Conservation (phyloP, 1,139 yeast genomes). For the Diutina pseudorugosa region DNA sequence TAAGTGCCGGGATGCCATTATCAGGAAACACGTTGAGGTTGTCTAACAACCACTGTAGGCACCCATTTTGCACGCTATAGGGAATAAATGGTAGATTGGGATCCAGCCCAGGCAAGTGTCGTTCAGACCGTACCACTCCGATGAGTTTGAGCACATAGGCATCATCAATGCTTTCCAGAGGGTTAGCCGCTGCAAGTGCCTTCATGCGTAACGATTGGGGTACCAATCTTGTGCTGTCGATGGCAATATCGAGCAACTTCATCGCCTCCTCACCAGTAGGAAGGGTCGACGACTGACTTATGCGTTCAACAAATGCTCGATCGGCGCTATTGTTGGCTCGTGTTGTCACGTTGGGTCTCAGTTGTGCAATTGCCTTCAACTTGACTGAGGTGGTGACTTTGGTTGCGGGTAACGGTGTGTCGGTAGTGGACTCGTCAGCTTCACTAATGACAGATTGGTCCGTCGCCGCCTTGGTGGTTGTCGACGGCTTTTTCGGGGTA, state of each 20-base stretch:
- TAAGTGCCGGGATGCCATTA: background rate
- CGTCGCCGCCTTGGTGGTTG: background rate
- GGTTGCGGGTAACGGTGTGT: background rate
- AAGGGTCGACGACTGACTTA: background rate
- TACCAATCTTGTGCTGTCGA: background rate
- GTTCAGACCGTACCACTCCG: background rate
- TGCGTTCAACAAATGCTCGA: background rate
- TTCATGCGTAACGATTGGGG: background rate
- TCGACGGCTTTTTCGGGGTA: background rate
- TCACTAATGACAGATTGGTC: background rate
- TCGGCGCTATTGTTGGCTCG: background rate
- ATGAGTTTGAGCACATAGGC: background rate
- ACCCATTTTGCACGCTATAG: background rate
- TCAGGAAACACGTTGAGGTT: background rate
- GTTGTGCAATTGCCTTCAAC: background rate
- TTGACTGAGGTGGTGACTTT: background rate
- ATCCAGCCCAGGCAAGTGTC: background rate
- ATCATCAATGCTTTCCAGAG: background rate
- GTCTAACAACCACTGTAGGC: background rate
- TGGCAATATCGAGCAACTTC: background rate
- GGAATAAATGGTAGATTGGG: background rate
- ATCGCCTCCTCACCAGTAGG: background rate
- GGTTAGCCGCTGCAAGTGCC: background rate
- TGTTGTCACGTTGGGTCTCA: background rate
- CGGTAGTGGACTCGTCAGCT: background rate